Base-by-base conservation (phyloP, 352 stramenopile species). In the Phytophthora nicotianae region DNA sequence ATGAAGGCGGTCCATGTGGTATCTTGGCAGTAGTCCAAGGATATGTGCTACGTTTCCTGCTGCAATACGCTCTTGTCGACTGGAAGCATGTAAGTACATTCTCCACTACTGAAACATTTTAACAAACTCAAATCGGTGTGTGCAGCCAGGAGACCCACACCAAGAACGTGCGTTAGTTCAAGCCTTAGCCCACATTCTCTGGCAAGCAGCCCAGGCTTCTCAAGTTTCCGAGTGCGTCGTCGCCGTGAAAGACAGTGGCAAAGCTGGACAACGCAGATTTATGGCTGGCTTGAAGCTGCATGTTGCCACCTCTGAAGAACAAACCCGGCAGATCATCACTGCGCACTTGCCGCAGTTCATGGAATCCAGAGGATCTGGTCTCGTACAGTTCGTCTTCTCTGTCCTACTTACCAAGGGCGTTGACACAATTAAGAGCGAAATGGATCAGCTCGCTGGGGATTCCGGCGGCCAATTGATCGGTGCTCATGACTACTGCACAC, bases 11-110 rank as follows among this genome's bases (percentile, higher is more conserved):
- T 3, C 96, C 96, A 3, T 99, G 96, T 58, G 96, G 96, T 14
- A 92, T 98, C 1, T 79, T 99, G 13, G 96, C 96, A 10, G 89
- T 96, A 5, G 79, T 98, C 0, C 95, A 98, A 65, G 96, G 85
- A 0, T 97, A 97, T 56, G 79, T 97, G 21, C 65, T 98, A 29
- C 74, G 77, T 24, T 88, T 92, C 45, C 64, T 98, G 13, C 54
- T 90, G 14, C 66, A 77, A 17, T 64, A 65, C 4, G 60, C 54
- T 21, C 46, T 62, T 35, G 50, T 56, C 13, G 67, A 89, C 54
- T 94, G 82, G 82, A 77, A 83, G 45, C 89, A 92, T 41, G 82
- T 90, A 72, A 48, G 74, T 74, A 17, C 29, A 54, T 55, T 41
- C 51, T 38, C 16, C 13, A 17, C 13, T 38, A 38, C 32, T 38